These are phyloP conservation scores for Mycena filopes DNA, from an alignment of 768 basidiomycete species.

Conservation along the genomic window DNA sequence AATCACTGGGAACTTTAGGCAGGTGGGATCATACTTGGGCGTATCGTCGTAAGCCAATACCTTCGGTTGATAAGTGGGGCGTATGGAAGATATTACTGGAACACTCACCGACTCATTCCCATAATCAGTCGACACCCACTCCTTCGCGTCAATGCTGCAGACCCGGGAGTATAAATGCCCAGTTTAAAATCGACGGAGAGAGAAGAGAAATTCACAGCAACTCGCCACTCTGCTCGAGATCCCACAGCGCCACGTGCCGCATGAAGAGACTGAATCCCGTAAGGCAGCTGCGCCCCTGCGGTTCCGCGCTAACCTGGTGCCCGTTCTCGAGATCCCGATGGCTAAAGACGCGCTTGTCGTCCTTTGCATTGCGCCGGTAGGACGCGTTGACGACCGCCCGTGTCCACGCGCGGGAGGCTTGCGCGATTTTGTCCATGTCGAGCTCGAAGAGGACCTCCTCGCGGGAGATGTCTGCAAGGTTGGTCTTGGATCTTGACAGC, in stretches of 20 bases:
- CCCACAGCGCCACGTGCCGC: slow-evolving; percentile 25
- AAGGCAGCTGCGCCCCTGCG: slow-evolving; percentile 16
- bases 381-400: too few species aligned
- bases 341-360: not conserved
- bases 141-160: not conserved
- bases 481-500: not conserved
- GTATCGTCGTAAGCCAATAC: slow-evolving; percentile 15
- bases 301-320: slow-evolving; percentile 19
- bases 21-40: not conserved
- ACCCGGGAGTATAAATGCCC: too few species aligned
- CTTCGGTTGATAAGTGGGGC: not conserved
- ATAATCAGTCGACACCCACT: slow-evolving; percentile 11
- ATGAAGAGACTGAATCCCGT: slow-evolving; percentile 22
- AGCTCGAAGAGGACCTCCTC: too few species aligned
- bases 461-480: too few species aligned
- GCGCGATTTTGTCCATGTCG: too few species aligned
- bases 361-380: too few species aligned
- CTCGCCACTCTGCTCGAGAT: slow-evolving; percentile 9
- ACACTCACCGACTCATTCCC: not conserved
- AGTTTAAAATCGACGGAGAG: not conserved
- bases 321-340: slow-evolving; percentile 20
- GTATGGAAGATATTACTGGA: not conserved
- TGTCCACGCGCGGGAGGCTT: too few species aligned
- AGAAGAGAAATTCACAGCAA: slow-evolving; percentile 10
- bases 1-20: not conserved